phyloP scores from a whole-genome alignment of 192 early-diverging fungal species.

The Linnemannia schmuckeri region DNA sequence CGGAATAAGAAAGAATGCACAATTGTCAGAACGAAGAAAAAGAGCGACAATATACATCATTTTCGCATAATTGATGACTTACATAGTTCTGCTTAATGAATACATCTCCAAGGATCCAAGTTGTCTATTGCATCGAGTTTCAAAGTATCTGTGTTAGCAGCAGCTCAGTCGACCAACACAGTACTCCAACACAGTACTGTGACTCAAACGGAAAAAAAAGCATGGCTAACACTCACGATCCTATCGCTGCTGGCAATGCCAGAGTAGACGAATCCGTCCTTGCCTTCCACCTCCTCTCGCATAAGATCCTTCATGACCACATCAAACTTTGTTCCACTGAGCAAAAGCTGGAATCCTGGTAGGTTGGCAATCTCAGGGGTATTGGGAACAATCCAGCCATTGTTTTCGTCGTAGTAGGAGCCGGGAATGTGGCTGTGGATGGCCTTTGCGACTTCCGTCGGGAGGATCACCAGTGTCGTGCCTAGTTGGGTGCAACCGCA shows the following conservation, averaged over 20 bases:
- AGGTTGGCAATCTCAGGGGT: conserved; percentile 28
- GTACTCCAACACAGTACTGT: too few species aligned
- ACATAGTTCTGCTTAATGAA: conserved; percentile 67
- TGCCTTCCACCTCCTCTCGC: conserved; percentile 36
- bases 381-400: conserved; percentile 60
- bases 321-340: conserved; percentile 43
- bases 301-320: conserved; percentile 54
- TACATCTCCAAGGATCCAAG: conserved; percentile 62
- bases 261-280: conserved; percentile 42
- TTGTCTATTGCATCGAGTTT: conserved; percentile 1
- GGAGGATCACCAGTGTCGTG: conserved; percentile 67
- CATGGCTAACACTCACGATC: conserved; percentile 13
- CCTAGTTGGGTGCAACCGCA: conserved; percentile 23
- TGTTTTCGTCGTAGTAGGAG: conserved; percentile 24
- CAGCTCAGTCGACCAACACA: too few species aligned
- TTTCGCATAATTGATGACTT: background rate
- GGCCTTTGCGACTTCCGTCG: conserved; percentile 41
- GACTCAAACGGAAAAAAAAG: background rate
- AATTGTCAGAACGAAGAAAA: background rate
- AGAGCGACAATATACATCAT: background rate
- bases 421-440: conserved; percentile 61
- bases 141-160: background rate
- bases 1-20: background rate
- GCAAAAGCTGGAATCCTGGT: conserved; percentile 28
- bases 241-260: conserved; percentile 38